Conservation (phyloP, 768 basidiomycete species). For the Suillus luteus region DNA sequence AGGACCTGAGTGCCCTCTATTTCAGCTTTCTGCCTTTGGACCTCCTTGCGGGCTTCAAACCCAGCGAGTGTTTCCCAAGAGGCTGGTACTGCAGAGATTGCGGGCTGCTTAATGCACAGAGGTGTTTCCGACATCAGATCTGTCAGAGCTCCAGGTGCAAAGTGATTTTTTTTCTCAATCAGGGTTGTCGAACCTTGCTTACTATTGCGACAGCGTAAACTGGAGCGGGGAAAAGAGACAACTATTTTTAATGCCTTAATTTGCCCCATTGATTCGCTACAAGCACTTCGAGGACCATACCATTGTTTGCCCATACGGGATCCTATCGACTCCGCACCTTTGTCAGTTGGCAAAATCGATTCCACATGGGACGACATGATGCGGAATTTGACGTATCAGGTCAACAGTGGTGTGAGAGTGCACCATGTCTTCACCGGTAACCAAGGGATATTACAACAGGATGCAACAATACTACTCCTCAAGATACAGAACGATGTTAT, state of each 20-base stretch:
- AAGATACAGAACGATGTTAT: constrained; percentile 40
- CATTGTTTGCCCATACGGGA: constrained; percentile 18
- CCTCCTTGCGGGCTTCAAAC: constrained; percentile 31
- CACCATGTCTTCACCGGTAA: constrained; percentile 56
- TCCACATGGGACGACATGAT: constrained; percentile 34
- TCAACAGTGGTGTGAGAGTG: constrained; percentile 28
- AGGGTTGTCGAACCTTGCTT: constrained; percentile 10
- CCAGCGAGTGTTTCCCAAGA: constrained; percentile 37
- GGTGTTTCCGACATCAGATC: constrained; percentile 46
- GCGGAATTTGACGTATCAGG: constrained; percentile 27
- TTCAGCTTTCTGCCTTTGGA: constrained; percentile 33
- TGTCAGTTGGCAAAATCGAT: constrained; percentile 17
- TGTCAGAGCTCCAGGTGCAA: constrained; percentile 45
- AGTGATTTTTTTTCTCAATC: constrained; percentile 28
- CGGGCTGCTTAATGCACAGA: constrained; percentile 51
- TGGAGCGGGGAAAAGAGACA: constrained; percentile 15
- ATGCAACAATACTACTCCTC: constrained; percentile 39
- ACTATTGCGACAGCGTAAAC: constrained; percentile 9
- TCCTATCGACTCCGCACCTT: constrained; percentile 23
- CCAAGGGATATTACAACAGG: constrained; percentile 38
- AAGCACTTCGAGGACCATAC: constrained; percentile 24
- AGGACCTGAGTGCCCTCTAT: constrained; percentile 29
- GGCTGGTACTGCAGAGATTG: constrained; percentile 54
- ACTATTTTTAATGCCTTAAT: constrained; percentile 5
- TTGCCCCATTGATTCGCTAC: constrained; percentile 26